Evolutionary conservation across 1,139 yeast genomes (phyloP).

Genomic region (Nakaseomyces delphensis): DNA sequence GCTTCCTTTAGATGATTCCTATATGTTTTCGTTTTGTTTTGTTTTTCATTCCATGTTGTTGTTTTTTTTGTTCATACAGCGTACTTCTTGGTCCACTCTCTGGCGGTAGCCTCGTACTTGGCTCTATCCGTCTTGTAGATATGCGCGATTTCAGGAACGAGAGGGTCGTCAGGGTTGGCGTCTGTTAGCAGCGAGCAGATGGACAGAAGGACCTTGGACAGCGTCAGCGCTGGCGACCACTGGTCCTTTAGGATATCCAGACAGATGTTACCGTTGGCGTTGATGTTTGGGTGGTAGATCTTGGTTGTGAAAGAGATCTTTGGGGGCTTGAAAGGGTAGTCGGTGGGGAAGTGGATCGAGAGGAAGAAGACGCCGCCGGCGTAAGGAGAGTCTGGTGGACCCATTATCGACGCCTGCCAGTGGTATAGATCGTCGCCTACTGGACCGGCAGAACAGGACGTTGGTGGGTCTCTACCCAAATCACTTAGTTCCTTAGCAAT

Average conservation of each 20-base stretch:
- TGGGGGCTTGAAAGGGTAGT: constrained; percentile 91
- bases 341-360: constrained; percentile 89
- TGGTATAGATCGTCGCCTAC: constrained; percentile 92
- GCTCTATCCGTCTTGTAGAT: constrained; percentile 90
- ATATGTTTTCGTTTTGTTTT: background rate
- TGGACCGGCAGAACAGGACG: constrained; percentile 99
- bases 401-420: constrained; percentile 97
- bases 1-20: background rate
- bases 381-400: constrained; percentile 89
- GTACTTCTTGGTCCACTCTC: constrained; percentile 97
- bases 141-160: constrained; percentile 97
- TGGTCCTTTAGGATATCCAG: constrained; percentile 43
- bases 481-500: constrained; percentile 92
- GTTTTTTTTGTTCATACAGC: constrained; percentile 53
- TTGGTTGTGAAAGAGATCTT: constrained; percentile 84
- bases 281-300: constrained; percentile 86
- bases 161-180: constrained; percentile 98
- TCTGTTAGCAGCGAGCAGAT: constrained; percentile 89
- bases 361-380: constrained; percentile 91
- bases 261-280: constrained; percentile 65
- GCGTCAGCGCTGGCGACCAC: constrained; percentile 70
- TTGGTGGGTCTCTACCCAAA: constrained; percentile 97
- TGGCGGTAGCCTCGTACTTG: constrained; percentile 93
- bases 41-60: constrained; percentile 2
- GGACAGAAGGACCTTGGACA: constrained; percentile 79